A percentile compares a stretch with the other conserved stretches of the same genome.
These are phyloP conservation scores for Gonium pectorale DNA, from an alignment of 139 green algal species.

Conservation along the genomic window DNA sequence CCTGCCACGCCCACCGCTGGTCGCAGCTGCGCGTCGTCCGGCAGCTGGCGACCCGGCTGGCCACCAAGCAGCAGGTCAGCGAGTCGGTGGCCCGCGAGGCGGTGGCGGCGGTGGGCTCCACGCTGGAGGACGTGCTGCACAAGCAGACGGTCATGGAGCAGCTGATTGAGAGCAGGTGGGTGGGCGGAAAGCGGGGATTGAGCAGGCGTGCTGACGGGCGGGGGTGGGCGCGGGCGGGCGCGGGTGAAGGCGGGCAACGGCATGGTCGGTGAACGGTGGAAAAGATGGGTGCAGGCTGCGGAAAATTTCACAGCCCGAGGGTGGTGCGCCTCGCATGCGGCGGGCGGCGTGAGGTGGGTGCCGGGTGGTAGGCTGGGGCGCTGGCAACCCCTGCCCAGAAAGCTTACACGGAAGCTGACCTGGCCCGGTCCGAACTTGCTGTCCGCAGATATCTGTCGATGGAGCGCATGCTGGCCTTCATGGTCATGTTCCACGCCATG, in stretches of 20 bases:
- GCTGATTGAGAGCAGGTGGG: conserved; percentile 32
- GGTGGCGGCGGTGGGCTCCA: conserved; percentile 26
- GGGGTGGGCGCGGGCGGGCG: too few species aligned
- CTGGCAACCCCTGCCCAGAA: too few species aligned
- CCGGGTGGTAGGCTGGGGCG: too few species aligned
- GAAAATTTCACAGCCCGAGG: too few species aligned
- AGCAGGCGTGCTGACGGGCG: background rate
- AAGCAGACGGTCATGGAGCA: conserved; percentile 40
- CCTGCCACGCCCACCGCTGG: background rate
- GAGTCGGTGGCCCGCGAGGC: conserved; percentile 10
- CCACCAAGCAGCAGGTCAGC: conserved; percentile 25
- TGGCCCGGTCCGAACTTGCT: too few species aligned
- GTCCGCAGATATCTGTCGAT: conserved; percentile 23
- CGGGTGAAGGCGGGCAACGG: too few species aligned
- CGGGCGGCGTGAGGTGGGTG: too few species aligned
- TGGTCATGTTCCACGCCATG: conserved; percentile 43
- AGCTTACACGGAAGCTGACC: too few species aligned
- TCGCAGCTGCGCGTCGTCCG: background rate
- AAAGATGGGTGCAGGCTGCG: too few species aligned
- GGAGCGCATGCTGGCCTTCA: conserved; percentile 30
- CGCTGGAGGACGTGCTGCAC: conserved; percentile 11
- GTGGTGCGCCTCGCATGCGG: too few species aligned
- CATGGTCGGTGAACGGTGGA: too few species aligned
- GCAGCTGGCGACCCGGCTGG: conserved; percentile 3
- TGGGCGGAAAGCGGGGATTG: background rate